These are phyloP conservation scores for Zymoseptoria ardabiliae DNA, from an alignment of 2,329 filamentous ascomycete species.

Conservation along the genomic window DNA sequence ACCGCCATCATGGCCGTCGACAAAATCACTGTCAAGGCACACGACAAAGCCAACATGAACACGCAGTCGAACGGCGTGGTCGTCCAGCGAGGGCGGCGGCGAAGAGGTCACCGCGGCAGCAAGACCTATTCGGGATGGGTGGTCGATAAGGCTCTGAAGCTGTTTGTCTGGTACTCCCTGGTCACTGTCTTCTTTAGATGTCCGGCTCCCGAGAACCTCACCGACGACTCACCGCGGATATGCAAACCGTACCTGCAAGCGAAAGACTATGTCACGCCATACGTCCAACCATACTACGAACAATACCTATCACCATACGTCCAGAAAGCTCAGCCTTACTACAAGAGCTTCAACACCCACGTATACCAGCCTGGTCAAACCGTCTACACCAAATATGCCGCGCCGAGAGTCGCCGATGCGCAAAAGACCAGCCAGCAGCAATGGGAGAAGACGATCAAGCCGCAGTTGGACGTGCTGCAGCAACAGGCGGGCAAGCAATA, in stretches of 20 bases:
- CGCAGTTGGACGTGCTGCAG: constrained; percentile 62
- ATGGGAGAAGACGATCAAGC: constrained; percentile 73
- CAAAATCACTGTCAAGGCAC: background rate
- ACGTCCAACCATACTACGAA: constrained; percentile 78
- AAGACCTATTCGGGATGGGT: constrained; percentile 19
- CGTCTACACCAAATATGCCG: constrained; percentile 61
- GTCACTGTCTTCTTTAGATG: constrained; percentile 76
- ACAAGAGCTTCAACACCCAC: constrained; percentile 47
- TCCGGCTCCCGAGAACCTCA: constrained; percentile 62
- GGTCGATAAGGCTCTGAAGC: constrained; percentile 35
- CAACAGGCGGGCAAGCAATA: constrained; percentile 58
- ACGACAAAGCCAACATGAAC: constrained; percentile 13
- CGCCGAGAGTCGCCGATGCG: constrained; percentile 62
- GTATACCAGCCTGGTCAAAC: constrained; percentile 62
- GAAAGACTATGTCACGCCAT: constrained; percentile 61
- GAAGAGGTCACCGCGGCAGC: constrained; percentile 5
- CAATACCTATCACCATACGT: constrained; percentile 78
- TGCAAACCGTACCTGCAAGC: constrained; percentile 73
- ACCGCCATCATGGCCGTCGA: constrained; percentile 5
- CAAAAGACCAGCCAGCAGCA: constrained; percentile 60
- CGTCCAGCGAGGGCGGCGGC: constrained; percentile 3
- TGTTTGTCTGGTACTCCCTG: constrained; percentile 80
- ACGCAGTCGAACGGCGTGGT: constrained; percentile 13
- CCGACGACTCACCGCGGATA: constrained; percentile 63
- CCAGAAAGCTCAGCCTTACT: constrained; percentile 67